These are phyloP conservation scores for Diplogelasinospora grovesii DNA, from an alignment of 495 filamentous ascomycete genomes.

Conservation along the genomic window DNA sequence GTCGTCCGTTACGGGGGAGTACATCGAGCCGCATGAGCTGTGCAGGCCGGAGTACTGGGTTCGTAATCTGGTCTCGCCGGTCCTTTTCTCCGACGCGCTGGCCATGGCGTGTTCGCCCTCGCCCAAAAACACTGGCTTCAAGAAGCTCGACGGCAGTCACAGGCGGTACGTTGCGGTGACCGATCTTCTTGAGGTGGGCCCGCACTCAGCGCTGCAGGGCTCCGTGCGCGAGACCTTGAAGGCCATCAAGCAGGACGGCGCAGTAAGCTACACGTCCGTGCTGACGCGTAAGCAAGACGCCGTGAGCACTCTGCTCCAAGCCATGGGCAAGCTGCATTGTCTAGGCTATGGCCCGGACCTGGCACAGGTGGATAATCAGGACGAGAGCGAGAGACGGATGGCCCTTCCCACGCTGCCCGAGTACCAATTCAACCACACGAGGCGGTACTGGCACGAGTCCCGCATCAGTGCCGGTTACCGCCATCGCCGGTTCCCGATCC, in stretches of 20 bases:
- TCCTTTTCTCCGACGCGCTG: constrained; percentile 33
- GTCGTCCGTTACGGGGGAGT: constrained; percentile 30
- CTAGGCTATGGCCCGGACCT: constrained; percentile 25
- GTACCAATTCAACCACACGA: constrained; percentile 17
- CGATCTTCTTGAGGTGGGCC: constrained; percentile 48
- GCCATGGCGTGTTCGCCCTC: constrained; percentile 9
- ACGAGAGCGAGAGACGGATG: constrained; percentile 11
- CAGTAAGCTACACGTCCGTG: constrained; percentile 16
- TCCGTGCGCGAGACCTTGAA: constrained; percentile 43
- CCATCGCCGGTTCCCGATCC: neutral
- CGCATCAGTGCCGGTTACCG: constrained; percentile 6
- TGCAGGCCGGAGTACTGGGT: constrained; percentile 3
- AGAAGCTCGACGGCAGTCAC: constrained; percentile 4
- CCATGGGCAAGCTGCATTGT: constrained; percentile 25
- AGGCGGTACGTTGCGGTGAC: neutral
- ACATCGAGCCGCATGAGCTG: constrained; percentile 14
- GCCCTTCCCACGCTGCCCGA: constrained; percentile 28
- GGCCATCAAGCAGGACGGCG: constrained; percentile 4
- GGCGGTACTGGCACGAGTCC: constrained; percentile 11
- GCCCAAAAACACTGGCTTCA: too few species aligned
- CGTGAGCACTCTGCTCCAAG: constrained; percentile 19
- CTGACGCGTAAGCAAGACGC: constrained; percentile 19
- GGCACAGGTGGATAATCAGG: constrained; percentile 15
- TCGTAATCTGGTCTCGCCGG: constrained; percentile 15
- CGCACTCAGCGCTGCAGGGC: constrained; percentile 47